These are phyloP conservation scores for Nemania diffusa DNA, from an alignment of 2,329 filamentous ascomycete species.

Conservation along the genomic window DNA sequence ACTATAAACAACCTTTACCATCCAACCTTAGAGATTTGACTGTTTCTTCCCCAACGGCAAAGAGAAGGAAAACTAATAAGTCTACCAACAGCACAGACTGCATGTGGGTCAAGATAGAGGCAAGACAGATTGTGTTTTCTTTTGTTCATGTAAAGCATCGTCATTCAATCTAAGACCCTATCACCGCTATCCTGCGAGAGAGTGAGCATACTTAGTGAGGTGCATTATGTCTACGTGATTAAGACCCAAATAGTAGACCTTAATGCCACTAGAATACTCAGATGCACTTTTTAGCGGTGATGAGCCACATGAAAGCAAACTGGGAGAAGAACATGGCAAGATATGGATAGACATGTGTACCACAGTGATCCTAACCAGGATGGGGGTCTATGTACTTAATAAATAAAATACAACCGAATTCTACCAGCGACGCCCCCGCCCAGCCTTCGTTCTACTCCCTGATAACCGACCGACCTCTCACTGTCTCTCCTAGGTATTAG, in stretches of 20 bases:
- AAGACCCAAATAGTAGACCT: neutral
- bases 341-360: neutral
- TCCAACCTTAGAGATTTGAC: slow-evolving; percentile 30
- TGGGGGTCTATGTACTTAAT: neutral
- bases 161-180: slow-evolving; percentile 26
- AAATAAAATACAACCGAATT: neutral
- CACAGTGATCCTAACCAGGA: neutral
- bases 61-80: slow-evolving; percentile 10
- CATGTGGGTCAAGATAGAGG: slow-evolving; percentile 33
- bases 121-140: slow-evolving; percentile 26
- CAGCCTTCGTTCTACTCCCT: neutral
- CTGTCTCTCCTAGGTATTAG: neutral
- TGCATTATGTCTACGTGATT: neutral
- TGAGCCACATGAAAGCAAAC: neutral
- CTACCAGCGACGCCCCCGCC: neutral
- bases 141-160: slow-evolving; percentile 39
- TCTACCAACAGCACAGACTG: slow-evolving; percentile 12
- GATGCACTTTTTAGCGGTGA: too few relatives aligned
- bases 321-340: neutral
- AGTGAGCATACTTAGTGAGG: neutral
- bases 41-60: slow-evolving; percentile 1
- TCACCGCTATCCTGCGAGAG: neutral
- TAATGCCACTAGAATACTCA: too few relatives aligned
- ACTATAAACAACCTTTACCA: slow-evolving; percentile 34
- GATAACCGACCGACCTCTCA: neutral